phyloP scores from a whole-genome alignment of 768 basidiomycete species.

The Mycena venus region DNA sequence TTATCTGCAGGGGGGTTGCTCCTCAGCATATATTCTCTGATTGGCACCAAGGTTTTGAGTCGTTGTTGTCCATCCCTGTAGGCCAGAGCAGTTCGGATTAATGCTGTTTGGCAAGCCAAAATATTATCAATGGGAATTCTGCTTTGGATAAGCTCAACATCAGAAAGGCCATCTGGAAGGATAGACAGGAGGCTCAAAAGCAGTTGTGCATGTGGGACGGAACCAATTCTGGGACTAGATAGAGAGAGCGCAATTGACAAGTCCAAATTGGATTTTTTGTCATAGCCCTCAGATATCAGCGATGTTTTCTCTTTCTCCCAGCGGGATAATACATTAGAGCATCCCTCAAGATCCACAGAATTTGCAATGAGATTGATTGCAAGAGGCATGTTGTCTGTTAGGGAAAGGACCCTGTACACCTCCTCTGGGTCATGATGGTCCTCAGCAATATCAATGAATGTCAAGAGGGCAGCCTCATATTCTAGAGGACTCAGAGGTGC shows the following conservation, averaged over 20 bases:
- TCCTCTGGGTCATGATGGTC: too few species aligned
- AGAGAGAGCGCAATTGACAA: slow-evolving; percentile 3
- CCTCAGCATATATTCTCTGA: too few species aligned
- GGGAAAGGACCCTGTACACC: too few species aligned
- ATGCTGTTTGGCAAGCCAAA: background rate
- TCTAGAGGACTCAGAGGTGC: too few species aligned
- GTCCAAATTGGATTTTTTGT: slow-evolving; percentile 13
- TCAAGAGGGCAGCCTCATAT: too few species aligned
- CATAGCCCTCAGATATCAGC: background rate
- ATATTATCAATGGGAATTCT: background rate
- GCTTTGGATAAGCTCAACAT: background rate
- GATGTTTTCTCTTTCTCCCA: too few species aligned
- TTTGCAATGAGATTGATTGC: too few species aligned
- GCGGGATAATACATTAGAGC: too few species aligned
- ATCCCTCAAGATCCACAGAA: too few species aligned
- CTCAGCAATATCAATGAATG: too few species aligned
- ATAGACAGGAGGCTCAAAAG: background rate
- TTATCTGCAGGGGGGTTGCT: background rate
- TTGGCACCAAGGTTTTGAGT: too few species aligned
- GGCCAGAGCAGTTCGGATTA: background rate
- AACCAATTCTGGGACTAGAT: background rate
- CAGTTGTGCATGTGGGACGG: background rate
- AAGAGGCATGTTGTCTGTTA: too few species aligned
- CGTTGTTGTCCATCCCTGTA: background rate
- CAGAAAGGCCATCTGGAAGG: slow-evolving; percentile 11